A percentile compares a stretch with the other conserved stretches of the same genome.
Evolutionary conservation across 2,329 filamentous ascomycete species (phyloP).

Genomic region (Shiraia sp.): DNA sequence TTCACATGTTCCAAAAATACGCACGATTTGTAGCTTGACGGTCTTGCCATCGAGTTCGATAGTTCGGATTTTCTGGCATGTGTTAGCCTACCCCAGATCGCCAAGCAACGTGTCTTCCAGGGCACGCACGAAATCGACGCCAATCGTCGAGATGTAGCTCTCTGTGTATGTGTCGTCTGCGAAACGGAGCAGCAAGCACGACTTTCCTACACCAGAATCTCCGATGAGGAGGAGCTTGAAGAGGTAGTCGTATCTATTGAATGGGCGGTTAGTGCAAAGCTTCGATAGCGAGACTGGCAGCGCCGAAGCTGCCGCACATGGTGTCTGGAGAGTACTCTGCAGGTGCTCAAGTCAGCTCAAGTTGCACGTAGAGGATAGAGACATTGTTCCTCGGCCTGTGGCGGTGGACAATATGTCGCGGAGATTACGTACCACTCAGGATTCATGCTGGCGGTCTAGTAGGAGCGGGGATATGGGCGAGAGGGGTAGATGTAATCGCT

Average conservation of each 20-base stretch:
- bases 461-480: conserved; percentile 9
- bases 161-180: conserved; percentile 92
- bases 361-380: conserved; percentile 4
- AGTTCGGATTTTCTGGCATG: conserved; percentile 91
- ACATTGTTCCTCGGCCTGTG: conserved; percentile 19
- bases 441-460: conserved; percentile 69
- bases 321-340: conserved; percentile 27
- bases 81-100: conserved; percentile 28
- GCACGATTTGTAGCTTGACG: conserved; percentile 93
- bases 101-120: conserved; percentile 36
- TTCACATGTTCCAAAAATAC: conserved; percentile 6
- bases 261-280: conserved; percentile 24
- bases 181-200: conserved; percentile 95
- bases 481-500: conserved; percentile 13
- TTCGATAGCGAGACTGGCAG: conserved; percentile 7
- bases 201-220: conserved; percentile 99
- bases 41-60: conserved; percentile 99
- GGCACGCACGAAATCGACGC: conserved; percentile 77
- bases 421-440: conserved; percentile 78
- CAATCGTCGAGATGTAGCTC: conserved; percentile 99
- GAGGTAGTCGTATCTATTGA: conserved; percentile 95
- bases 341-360: conserved; percentile 28
- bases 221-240: conserved; percentile 99
- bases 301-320: conserved; percentile 1
- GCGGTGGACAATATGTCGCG: conserved; percentile 31